phyloP scores from a whole-genome alignment of 495 filamentous ascomycete species.

The Aspergillus funiculosus region DNA sequence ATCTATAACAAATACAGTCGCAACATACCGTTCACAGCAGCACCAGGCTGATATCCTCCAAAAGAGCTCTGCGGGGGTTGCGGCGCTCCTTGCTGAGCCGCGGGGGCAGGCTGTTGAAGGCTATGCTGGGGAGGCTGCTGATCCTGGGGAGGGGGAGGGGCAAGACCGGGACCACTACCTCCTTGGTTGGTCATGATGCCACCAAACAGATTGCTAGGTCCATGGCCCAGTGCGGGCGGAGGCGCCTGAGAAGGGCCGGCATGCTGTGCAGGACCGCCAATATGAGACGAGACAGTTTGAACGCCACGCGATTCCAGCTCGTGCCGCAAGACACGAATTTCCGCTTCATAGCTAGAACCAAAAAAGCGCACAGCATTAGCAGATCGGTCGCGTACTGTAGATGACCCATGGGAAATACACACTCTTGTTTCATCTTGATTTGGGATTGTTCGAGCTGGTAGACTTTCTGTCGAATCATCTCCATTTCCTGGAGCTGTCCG shows the following conservation, averaged over 20 bases:
- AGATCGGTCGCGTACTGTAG: neutral
- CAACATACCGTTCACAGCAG: constrained; percentile 61
- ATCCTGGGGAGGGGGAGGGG: constrained; percentile 69
- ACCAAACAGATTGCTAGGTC: constrained; percentile 84
- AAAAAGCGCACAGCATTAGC: constrained; percentile 4
- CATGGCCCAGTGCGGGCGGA: constrained; percentile 83
- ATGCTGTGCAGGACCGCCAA: constrained; percentile 60
- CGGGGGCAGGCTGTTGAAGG: constrained; percentile 55
- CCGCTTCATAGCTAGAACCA: constrained; percentile 82
- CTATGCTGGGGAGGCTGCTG: constrained; percentile 55
- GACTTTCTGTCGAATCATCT: constrained; percentile 84
- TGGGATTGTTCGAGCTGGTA: constrained; percentile 86
- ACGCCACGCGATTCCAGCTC: constrained; percentile 86
- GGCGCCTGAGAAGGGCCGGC: constrained; percentile 74
- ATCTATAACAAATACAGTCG: constrained; percentile 18
- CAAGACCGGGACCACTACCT: constrained; percentile 79
- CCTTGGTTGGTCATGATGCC: constrained; percentile 92
- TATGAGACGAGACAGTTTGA: constrained; percentile 57
- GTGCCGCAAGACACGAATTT: constrained; percentile 74
- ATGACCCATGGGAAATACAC: constrained; percentile 26
- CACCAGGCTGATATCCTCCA: constrained; percentile 57
- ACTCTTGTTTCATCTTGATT: constrained; percentile 84
- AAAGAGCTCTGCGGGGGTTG: constrained; percentile 54
- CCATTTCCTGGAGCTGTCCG: constrained; percentile 84
- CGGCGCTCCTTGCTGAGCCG: constrained; percentile 57